Conservation (phyloP, 176 grass and related monocot genomes). For the Triticum timopheevii region DNA sequence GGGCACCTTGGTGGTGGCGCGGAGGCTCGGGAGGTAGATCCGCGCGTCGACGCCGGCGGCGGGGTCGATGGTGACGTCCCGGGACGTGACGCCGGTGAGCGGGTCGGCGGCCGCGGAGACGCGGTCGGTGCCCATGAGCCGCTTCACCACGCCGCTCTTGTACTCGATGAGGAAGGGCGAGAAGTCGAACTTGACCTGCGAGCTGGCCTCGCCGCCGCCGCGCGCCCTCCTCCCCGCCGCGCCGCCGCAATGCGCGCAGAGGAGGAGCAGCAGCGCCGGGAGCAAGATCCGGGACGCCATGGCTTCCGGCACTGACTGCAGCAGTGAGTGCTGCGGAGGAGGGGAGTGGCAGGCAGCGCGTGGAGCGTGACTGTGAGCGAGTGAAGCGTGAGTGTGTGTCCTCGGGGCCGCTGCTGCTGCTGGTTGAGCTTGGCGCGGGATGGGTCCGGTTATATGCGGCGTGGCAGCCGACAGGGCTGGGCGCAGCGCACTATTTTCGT, state of each 20-base stretch:
- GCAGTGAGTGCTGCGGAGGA: neutral
- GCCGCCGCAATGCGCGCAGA: neutral
- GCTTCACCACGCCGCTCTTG: conserved; percentile 57
- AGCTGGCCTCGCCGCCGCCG: conserved; percentile 33
- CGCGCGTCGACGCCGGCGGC: conserved; percentile 44
- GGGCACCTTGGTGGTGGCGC: conserved; percentile 23
- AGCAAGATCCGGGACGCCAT: conserved; percentile 51
- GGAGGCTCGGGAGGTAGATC: conserved; percentile 61
- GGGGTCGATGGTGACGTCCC: conserved; percentile 59
- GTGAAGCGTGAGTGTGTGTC: neutral
- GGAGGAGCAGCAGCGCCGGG: neutral
- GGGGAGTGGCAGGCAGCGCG: conserved; percentile 26
- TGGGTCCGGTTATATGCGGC: neutral
- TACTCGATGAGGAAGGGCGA: conserved; percentile 64
- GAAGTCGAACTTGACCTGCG: conserved; percentile 61
- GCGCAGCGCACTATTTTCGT: conserved; percentile 29
- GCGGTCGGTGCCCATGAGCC: conserved; percentile 49
- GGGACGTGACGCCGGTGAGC: conserved; percentile 48
- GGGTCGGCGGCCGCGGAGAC: conserved; percentile 45
- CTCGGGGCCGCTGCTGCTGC: conserved; percentile 16
- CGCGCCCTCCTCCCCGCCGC: neutral
- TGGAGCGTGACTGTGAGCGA: conserved; percentile 3
- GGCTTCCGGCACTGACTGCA: neutral
- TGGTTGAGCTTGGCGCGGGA: neutral
- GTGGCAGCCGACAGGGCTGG: conserved; percentile 36